phyloP scores from a whole-genome alignment of 78 protist species.

The Tieghemostelium lacteum region DNA sequence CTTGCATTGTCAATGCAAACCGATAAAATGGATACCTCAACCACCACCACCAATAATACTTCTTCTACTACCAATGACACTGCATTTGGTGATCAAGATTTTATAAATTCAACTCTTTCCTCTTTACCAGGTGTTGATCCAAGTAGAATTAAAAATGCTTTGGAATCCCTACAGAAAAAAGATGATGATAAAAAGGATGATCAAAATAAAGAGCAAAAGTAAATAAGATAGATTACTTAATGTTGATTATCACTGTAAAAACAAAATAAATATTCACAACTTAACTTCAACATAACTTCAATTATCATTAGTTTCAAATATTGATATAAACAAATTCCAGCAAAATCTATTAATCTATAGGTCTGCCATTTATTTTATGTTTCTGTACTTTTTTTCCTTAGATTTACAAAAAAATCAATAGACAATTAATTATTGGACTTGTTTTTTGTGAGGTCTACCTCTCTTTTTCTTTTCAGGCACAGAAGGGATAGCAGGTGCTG shows the following conservation, averaged over 20 bases:
- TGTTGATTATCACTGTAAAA: too few species aligned
- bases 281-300: too few species aligned
- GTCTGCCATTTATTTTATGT: not conserved
- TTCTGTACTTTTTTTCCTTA: too few species aligned
- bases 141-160: conserved; percentile 71
- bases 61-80: not conserved
- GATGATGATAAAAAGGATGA: conserved; percentile 69
- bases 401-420: too few species aligned
- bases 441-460: conserved; percentile 51
- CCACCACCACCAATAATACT: conserved; percentile 4
- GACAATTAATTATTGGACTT: not conserved
- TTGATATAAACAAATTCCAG: too few species aligned
- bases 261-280: too few species aligned
- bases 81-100: conserved; percentile 69
- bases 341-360: not conserved
- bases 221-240: too few species aligned
- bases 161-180: conserved; percentile 41
- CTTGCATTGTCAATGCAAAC: conserved; percentile 78
- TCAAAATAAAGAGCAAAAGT: conserved; percentile 49
- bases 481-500: not conserved
- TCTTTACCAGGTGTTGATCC: conserved; percentile 85
- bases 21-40: conserved; percentile 22
- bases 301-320: too few species aligned
- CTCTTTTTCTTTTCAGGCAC: conserved; percentile 26
- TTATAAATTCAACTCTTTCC: conserved; percentile 54